phyloP scores from a whole-genome alignment of 306 rosid genomes.

The Rosa chinensis region DNA sequence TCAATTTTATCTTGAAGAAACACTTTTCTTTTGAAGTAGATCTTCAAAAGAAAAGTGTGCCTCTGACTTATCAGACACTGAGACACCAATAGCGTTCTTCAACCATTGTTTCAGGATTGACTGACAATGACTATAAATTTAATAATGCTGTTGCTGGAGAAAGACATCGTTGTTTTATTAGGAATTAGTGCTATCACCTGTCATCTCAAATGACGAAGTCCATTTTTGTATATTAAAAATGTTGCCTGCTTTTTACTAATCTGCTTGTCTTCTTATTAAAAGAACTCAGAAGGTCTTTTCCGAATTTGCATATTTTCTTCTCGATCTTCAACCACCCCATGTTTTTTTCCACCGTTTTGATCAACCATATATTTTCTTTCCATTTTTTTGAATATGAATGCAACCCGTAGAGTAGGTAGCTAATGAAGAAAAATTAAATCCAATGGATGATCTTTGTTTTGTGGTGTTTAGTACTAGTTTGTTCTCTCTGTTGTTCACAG shows the following conservation, averaged over 20 bases:
- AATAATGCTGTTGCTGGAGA: neutral
- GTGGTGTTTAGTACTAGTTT: neutral
- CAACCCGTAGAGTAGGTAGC: neutral
- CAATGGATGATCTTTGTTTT: slow-evolving; percentile 11
- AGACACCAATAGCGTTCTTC: neutral
- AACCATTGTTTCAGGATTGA: neutral
- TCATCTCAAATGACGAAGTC: neutral
- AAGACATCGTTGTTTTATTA: neutral
- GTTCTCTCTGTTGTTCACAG: slow-evolving; percentile 12
- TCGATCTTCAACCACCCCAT: neutral
- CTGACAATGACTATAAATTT: too few relatives aligned
- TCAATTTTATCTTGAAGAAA: too few relatives aligned
- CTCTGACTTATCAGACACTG: neutral
- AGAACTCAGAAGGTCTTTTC: neutral
- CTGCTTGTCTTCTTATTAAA: neutral
- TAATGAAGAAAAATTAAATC: neutral
- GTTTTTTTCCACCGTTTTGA: too few relatives aligned
- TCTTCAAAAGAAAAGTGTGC: too few relatives aligned
- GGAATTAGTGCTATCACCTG: neutral
- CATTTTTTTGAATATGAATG: neutral
- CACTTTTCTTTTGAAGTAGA: too few relatives aligned
- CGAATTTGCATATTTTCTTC: neutral
- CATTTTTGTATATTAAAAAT: neutral
- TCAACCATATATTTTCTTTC: neutral
- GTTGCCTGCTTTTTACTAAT: neutral